Evolutionary conservation across 2,329 filamentous ascomycete species (phyloP).

Genomic region (Aureobasidium sp.): DNA sequence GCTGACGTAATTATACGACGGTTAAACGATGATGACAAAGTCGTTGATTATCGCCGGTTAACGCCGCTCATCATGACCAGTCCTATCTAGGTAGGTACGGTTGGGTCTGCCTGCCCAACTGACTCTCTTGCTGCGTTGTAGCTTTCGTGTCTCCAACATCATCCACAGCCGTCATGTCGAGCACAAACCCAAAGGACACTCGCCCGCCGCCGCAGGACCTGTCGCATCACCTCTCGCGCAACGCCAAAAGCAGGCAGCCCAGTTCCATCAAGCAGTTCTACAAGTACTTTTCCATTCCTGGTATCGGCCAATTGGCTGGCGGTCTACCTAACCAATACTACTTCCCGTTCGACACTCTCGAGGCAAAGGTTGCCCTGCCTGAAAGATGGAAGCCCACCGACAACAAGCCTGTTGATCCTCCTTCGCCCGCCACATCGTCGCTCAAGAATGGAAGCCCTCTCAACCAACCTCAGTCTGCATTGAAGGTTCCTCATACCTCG

Average conservation of each 20-base stretch:
- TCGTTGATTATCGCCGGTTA: no score
- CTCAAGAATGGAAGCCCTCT: conserved; percentile 23
- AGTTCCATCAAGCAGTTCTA: conserved; percentile 76
- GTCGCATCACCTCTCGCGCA: conserved; percentile 68
- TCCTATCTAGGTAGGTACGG: no score
- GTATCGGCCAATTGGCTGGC: conserved; percentile 55
- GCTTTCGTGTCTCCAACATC: not conserved
- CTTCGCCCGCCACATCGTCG: conserved; percentile 33
- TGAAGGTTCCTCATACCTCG: conserved; percentile 66
- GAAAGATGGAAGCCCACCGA: conserved; percentile 66
- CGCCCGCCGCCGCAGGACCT: conserved; percentile 59
- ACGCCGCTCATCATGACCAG: not conserved
- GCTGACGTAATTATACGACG: not conserved
- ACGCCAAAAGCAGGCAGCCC: conserved; percentile 56
- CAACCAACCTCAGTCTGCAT: conserved; percentile 31
- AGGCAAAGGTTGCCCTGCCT: conserved; percentile 69
- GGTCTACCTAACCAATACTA: conserved; percentile 70
- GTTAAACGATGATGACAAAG: no score
- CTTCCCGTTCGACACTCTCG: conserved; percentile 87
- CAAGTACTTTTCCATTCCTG: conserved; percentile 66
- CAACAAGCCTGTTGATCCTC: conserved; percentile 50
- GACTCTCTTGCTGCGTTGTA: not conserved
- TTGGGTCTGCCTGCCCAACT: no score
- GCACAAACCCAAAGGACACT: conserved; percentile 19
- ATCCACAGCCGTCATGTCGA: not conserved